Evolutionary conservation across 345 rosid genomes (phyloP).

Genomic region (Firmiana major): DNA sequence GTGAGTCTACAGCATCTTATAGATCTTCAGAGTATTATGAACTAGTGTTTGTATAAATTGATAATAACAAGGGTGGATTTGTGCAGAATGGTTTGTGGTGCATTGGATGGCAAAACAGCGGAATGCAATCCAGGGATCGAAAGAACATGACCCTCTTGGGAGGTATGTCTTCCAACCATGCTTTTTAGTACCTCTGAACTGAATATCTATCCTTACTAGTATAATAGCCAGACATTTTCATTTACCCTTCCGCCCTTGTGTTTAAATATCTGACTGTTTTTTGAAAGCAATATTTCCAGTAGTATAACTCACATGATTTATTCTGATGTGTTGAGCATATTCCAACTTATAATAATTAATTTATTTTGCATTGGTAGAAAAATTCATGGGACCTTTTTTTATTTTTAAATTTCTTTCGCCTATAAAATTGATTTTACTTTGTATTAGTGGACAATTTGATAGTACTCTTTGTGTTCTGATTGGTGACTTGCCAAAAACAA

Average conservation of each 20-base stretch:
- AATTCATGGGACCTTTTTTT: not conserved
- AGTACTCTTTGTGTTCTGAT: not conserved
- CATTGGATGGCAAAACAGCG: slow-evolving; percentile 97
- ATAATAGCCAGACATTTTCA: not conserved
- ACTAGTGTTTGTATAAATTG: not conserved
- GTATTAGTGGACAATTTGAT: not conserved
- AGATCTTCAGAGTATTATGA: no score
- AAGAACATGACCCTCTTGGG: slow-evolving; percentile 88
- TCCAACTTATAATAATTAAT: not conserved
- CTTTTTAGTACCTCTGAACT: not conserved
- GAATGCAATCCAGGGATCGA: slow-evolving; percentile 74
- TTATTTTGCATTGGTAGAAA: not conserved
- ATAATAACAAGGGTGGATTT: not conserved
- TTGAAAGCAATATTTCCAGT: not conserved
- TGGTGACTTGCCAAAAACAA: not conserved
- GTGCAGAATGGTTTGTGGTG: slow-evolving; percentile 85
- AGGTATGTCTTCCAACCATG: slow-evolving; percentile 40
- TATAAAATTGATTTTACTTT: not conserved
- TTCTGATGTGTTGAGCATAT: not conserved
- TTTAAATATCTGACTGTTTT: not conserved
- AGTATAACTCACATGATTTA: not conserved
- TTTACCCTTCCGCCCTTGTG: not conserved
- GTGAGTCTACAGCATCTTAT: no score
- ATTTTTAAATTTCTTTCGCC: not conserved
- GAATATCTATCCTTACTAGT: not conserved